These are phyloP conservation scores for Cutaneotrichosporon arboriforme DNA, from an alignment of 1,284 basidiomycete species.

Conservation along the genomic window DNA sequence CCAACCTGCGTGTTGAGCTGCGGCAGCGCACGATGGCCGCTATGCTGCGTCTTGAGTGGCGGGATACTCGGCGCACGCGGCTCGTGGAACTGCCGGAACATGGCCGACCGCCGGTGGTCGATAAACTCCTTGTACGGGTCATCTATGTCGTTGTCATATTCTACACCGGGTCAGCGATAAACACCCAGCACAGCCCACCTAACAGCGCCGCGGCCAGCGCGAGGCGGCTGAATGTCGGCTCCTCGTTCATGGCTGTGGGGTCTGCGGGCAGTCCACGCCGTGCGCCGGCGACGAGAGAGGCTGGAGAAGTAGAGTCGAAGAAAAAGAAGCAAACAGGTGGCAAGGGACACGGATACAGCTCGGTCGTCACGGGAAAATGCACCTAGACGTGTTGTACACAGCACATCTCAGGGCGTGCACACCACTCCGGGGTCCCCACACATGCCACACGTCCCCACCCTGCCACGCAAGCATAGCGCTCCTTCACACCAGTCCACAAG, in stretches of 20 bases:
- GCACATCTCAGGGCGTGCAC: no score
- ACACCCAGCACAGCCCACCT: constrained; percentile 11
- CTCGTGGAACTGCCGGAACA: constrained; percentile 31
- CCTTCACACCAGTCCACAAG: no score
- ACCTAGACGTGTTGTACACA: not conserved
- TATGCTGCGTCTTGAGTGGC: constrained; percentile 4
- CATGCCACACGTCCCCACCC: no score
- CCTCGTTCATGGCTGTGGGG: not conserved
- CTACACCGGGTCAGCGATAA: constrained; percentile 15
- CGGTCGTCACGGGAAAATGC: not conserved
- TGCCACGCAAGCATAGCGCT: no score
- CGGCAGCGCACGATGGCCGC: not conserved
- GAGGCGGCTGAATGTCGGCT: constrained; percentile 22
- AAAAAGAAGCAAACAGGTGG: no score
- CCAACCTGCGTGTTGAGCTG: not conserved
- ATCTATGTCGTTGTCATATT: constrained; percentile 43
- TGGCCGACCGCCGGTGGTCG: constrained; percentile 34
- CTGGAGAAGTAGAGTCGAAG: not conserved
- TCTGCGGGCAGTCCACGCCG: no score
- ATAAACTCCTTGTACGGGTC: constrained; percentile 15
- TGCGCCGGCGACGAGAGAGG: not conserved
- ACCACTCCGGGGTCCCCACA: no score
- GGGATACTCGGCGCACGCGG: constrained; percentile 9
- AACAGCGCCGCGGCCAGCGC: constrained; percentile 42
- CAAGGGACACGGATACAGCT: no score